Conservation (phyloP, 1,284 basidiomycete genomes). For the Gymnopus androsaceus region DNA sequence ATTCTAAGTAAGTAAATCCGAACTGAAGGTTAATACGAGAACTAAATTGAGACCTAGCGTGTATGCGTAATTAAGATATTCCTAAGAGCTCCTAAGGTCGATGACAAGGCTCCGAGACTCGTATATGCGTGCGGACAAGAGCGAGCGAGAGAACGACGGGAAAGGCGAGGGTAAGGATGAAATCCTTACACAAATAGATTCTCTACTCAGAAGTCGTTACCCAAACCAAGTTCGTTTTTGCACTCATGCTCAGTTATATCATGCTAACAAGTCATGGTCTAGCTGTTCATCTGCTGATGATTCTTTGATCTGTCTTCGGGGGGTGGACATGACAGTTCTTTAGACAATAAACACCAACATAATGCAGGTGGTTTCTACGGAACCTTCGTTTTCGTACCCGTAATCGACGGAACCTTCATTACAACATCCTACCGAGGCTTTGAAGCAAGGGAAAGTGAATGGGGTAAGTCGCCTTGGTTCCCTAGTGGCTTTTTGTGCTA, state of each 20-base stretch:
- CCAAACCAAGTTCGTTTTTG: conserved; percentile 15
- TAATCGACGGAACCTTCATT: conserved; percentile 39
- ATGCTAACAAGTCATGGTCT: background rate
- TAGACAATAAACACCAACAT: conserved; percentile 29
- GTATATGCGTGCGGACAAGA: too few species aligned
- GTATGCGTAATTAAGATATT: too few species aligned
- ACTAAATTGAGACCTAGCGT: too few species aligned
- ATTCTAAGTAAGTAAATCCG: too few species aligned
- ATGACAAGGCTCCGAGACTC: too few species aligned
- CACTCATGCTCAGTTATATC: background rate
- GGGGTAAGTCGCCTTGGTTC: conserved; percentile 26
- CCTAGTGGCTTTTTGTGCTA: conserved; percentile 17
- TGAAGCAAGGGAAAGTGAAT: conserved; percentile 29
- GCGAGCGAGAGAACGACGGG: too few species aligned
- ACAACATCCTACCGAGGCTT: conserved; percentile 33
- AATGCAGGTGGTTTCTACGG: conserved; percentile 31
- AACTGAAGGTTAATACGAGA: too few species aligned
- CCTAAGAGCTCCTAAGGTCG: too few species aligned
- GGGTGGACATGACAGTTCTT: conserved; percentile 23
- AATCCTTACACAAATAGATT: too few species aligned
- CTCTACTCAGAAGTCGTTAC: conserved; percentile 20
- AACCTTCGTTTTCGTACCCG: conserved; percentile 34
- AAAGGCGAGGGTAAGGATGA: too few species aligned
- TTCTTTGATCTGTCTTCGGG: conserved; percentile 24
- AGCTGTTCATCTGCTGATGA: conserved; percentile 7